phyloP scores from a whole-genome alignment of 1,139 yeast genomes.

The Hansenula lynferdii region DNA sequence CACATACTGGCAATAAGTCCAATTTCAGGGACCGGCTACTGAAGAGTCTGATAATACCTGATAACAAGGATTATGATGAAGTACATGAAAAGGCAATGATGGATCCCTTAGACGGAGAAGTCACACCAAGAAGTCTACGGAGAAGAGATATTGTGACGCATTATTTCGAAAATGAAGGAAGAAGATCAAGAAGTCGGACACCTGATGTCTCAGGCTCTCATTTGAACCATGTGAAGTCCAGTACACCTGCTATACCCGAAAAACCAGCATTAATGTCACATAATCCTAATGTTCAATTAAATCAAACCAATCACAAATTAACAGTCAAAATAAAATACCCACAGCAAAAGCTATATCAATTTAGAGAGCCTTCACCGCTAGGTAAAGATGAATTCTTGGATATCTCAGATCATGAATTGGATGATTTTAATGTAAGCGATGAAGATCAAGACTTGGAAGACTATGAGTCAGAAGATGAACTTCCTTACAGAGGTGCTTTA shows the following conservation, averaged over 20 bases:
- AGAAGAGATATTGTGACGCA: conserved; percentile 8
- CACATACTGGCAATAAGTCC: not conserved
- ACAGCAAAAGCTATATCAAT: conserved; percentile 18
- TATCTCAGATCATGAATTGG: conserved; percentile 18
- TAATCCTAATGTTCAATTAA: conserved; percentile 14
- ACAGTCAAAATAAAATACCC: conserved; percentile 18
- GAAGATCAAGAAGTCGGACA: conserved; percentile 9
- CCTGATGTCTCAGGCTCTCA: not conserved
- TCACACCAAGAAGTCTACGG: conserved; percentile 13
- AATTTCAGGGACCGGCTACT: conserved; percentile 3
- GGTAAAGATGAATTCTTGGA: conserved; percentile 12
- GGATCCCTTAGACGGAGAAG: conserved; percentile 12
- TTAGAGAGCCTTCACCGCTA: conserved; percentile 22
- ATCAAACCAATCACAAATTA: conserved; percentile 2
- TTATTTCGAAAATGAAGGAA: conserved; percentile 1
- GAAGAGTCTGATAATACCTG: conserved; percentile 23
- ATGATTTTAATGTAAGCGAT: conserved; percentile 21
- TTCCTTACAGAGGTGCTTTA: conserved; percentile 66
- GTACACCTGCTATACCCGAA: not conserved
- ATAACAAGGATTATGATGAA: conserved; percentile 24
- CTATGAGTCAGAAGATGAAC: conserved; percentile 27
- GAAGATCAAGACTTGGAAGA: conserved; percentile 5
- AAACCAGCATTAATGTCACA: not conserved
- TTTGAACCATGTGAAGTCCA: not conserved
- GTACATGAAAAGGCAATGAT: conserved; percentile 20